A percentile compares a stretch with the other conserved stretches of the same genome.
Conservation (phyloP, 257 asterid genomes). For the Penstemon barbatus region DNA sequence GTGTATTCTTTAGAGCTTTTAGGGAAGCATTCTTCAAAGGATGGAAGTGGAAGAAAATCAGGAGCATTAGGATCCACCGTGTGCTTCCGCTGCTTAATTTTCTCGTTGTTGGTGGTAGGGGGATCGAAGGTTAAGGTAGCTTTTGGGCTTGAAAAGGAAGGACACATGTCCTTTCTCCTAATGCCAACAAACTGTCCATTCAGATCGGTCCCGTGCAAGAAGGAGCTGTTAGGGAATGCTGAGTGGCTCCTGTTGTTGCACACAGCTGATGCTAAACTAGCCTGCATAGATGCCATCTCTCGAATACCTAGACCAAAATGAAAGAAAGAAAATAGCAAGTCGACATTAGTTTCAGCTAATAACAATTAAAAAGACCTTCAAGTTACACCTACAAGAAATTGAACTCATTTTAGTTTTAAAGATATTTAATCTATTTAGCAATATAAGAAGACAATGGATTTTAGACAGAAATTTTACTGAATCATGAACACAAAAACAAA, state of each 20-base stretch:
- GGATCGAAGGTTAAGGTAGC: constrained; percentile 86
- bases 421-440: no score
- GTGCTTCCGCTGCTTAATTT: constrained; percentile 66
- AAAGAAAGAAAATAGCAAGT: constrained; percentile 7
- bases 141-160: constrained; percentile 38
- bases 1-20: constrained; percentile 83
- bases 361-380: background rate
- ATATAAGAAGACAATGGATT: no score
- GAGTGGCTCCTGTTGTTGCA: constrained; percentile 55
- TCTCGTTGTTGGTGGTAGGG: constrained; percentile 47
- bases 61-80: constrained; percentile 91
- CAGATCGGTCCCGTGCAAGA: constrained; percentile 55
- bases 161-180: constrained; percentile 36
- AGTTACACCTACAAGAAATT: background rate
- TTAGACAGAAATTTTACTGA: no score
- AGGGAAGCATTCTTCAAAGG: constrained; percentile 93
- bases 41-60: constrained; percentile 86
- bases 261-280: constrained; percentile 63
- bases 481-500: no score
- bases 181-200: constrained; percentile 35
- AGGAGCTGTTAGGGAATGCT: constrained; percentile 47
- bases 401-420: background rate
- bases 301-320: background rate
- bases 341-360: background rate
- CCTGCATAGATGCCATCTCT: constrained; percentile 75